A percentile compares a stretch with the other conserved stretches of the same genome.
phyloP scores from a whole-genome alignment of 495 filamentous ascomycete species.

The Peziza echinospora region DNA sequence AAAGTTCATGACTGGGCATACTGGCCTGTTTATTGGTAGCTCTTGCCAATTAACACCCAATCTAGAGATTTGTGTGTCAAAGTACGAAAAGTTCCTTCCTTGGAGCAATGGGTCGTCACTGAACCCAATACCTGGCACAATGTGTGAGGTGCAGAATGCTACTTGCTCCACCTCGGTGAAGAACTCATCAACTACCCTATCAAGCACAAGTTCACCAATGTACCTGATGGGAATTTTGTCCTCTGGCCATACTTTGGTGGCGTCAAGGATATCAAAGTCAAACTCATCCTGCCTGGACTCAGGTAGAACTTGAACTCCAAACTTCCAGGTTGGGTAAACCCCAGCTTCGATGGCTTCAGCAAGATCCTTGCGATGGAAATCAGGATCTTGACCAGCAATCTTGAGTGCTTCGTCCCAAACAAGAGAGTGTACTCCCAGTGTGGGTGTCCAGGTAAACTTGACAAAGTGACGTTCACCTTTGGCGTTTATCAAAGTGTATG shows the following conservation, averaged over 20 bases:
- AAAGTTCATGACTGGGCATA: conserved; percentile 65
- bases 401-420: conserved; percentile 83
- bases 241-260: conserved; percentile 85
- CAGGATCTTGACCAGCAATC: conserved; percentile 58
- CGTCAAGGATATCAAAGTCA: conserved; percentile 76
- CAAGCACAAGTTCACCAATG: conserved; percentile 64
- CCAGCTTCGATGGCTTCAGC: conserved; percentile 58
- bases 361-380: conserved; percentile 74
- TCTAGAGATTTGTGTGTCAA: conserved; percentile 65
- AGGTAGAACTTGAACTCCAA: conserved; percentile 55
- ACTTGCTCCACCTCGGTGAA: conserved; percentile 68
- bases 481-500: conserved; percentile 49
- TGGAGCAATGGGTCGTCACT: conserved; percentile 68
- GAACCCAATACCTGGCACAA: conserved; percentile 74
- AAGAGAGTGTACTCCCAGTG: conserved; percentile 60
- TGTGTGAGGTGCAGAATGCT: conserved; percentile 68
- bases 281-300: conserved; percentile 57
- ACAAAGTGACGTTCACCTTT: conserved; percentile 54
- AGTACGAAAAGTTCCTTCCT: conserved; percentile 72
- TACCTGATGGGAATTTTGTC: conserved; percentile 57
- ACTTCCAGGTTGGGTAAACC: conserved; percentile 59
- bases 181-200: conserved; percentile 67
- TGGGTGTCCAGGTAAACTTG: conserved; percentile 63
- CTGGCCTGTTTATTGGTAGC: conserved; percentile 57
- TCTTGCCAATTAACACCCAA: conserved; percentile 74